Percentiles rank a stretch among this genome's conserved stretches.
phyloP scores from a whole-genome alignment of 306 rosid genomes.

The Cucumis cinereus region DNA sequence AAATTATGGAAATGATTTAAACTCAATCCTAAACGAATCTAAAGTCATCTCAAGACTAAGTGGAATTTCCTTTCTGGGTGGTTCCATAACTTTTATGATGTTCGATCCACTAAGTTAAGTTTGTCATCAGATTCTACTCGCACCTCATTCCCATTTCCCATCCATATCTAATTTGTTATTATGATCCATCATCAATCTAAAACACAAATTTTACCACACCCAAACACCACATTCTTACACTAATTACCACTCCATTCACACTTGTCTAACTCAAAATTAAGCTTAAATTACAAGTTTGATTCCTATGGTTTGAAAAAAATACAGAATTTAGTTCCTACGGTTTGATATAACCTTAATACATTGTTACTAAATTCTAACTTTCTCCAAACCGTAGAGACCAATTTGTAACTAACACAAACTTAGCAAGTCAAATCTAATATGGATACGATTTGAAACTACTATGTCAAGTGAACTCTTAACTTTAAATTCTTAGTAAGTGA shows the following conservation, averaged over 20 bases:
- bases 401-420: not conserved
- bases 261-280: not conserved
- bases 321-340: too few species aligned
- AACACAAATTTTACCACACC: not conserved
- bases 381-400: too few species aligned
- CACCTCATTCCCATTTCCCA: not conserved
- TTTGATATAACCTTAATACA: too few species aligned
- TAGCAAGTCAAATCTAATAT: not conserved
- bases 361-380: too few species aligned
- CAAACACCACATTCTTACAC: not conserved
- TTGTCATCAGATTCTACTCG: not conserved
- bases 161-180: not conserved
- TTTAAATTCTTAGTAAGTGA: not conserved
- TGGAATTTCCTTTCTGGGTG: not conserved
- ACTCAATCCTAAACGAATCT: not conserved
- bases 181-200: slow-evolving; percentile 3
- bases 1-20: not conserved
- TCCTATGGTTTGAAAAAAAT: too few species aligned
- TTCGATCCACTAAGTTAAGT: not conserved
- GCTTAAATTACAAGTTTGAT: too few species aligned
- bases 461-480: not conserved
- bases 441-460: too few species aligned
- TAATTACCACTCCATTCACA: not conserved
- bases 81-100: not conserved
- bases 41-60: not conserved